Conservation (phyloP, 2,329 filamentous ascomycete genomes). For the Endocalyx cinctus region DNA sequence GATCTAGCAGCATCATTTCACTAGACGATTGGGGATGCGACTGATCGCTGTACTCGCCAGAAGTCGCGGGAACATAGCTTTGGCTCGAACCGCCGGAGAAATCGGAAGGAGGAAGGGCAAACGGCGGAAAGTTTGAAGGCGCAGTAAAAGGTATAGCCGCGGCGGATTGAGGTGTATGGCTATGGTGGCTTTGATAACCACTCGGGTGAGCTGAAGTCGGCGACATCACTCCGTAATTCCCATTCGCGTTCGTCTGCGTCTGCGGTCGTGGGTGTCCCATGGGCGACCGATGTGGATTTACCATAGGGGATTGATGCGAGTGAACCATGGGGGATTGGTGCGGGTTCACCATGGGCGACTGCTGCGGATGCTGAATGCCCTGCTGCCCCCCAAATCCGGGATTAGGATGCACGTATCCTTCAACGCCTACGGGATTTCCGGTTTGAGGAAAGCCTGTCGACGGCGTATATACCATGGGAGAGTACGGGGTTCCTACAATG, state of each 20-base stretch:
- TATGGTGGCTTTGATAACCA: slow-evolving; percentile 43
- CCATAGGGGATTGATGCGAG: no score
- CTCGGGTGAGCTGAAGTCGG: slow-evolving; percentile 44
- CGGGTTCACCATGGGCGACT: slow-evolving; percentile 37
- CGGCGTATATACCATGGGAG: slow-evolving; percentile 40
- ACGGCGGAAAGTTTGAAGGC: slow-evolving; percentile 58
- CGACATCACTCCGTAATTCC: slow-evolving; percentile 48
- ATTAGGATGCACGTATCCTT: slow-evolving; percentile 40
- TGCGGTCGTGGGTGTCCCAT: slow-evolving; percentile 39
- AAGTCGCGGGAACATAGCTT: slow-evolving; percentile 32
- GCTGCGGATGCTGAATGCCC: slow-evolving; percentile 30
- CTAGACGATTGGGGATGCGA: slow-evolving; percentile 37
- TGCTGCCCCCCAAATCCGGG: slow-evolving; percentile 28
- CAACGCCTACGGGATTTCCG: slow-evolving; percentile 32
- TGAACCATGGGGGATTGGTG: no score
- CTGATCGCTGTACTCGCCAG: slow-evolving; percentile 43
- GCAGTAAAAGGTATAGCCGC: slow-evolving; percentile 45
- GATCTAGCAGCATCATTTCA: slow-evolving; percentile 58
- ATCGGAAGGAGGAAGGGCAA: slow-evolving; percentile 59
- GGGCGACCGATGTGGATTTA: slow-evolving; percentile 38
- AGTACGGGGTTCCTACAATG: slow-evolving; percentile 39
- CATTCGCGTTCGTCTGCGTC: slow-evolving; percentile 43
- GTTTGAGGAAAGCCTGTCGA: slow-evolving; percentile 32
- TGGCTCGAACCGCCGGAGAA: slow-evolving; percentile 41
- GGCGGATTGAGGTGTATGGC: slow-evolving; percentile 40